A percentile compares a stretch with the other conserved stretches of the same genome.
Conservation (phyloP, 2,329 filamentous ascomycete species). For the Colletotrichum noveboracense region DNA sequence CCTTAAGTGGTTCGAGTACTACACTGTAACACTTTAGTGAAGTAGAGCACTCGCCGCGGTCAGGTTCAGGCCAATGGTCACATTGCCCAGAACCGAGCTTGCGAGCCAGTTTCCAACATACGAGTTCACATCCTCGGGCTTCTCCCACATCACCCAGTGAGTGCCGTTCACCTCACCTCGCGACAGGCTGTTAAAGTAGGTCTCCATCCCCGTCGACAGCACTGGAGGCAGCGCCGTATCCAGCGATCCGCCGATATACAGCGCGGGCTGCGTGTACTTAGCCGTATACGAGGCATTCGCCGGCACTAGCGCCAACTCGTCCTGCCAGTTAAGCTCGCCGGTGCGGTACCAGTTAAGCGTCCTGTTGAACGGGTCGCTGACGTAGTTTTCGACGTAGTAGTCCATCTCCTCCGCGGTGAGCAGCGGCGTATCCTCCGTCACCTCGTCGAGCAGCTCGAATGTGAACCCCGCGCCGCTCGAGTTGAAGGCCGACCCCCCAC, state of each 20-base stretch:
- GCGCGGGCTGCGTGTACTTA: conserved; percentile 60
- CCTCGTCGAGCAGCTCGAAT: conserved; percentile 57
- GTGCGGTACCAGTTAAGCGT: conserved; percentile 90
- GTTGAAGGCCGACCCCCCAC: conserved; percentile 59
- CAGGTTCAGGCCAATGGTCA: not conserved
- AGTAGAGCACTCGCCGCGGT: not conserved
- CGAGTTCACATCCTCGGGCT: conserved; percentile 66
- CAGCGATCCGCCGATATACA: conserved; percentile 71
- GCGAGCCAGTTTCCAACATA: conserved; percentile 2
- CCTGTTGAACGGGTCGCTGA: conserved; percentile 73
- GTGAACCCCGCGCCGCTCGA: conserved; percentile 59
- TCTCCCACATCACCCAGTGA: conserved; percentile 81
- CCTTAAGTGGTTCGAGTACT: not conserved
- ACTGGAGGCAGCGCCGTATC: conserved; percentile 71
- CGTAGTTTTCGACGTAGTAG: conserved; percentile 77
- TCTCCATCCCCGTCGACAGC: conserved; percentile 72
- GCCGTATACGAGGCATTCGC: conserved; percentile 53
- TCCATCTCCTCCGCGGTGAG: conserved; percentile 74
- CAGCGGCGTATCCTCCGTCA: conserved; percentile 58
- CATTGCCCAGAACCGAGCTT: not conserved
- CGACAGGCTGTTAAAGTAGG: conserved; percentile 64
- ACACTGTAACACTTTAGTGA: not conserved
- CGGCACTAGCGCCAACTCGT: conserved; percentile 63
- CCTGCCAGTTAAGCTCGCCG: conserved; percentile 73
- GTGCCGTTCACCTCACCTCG: conserved; percentile 63